phyloP scores from a whole-genome alignment of 1,284 basidiomycete species.

The Irpex sp. region DNA sequence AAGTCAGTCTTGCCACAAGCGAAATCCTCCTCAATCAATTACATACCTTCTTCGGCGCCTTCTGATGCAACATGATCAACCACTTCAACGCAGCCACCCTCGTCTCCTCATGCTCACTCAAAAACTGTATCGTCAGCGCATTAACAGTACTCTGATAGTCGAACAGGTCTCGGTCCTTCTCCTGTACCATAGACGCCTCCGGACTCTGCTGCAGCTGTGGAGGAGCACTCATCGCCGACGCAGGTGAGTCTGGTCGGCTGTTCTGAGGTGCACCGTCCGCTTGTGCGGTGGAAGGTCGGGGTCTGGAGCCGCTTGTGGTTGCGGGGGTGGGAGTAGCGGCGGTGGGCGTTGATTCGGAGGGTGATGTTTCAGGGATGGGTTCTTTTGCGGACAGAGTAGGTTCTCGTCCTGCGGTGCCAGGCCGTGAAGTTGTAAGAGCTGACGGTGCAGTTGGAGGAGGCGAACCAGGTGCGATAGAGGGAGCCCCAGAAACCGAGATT shows the following conservation, averaged over 20 bases:
- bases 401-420: slow-evolving; percentile 32
- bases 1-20: background rate
- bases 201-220: slow-evolving; percentile 29
- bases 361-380: slow-evolving; percentile 30
- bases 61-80: slow-evolving; percentile 98
- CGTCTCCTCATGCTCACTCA: slow-evolving; percentile 96
- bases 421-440: slow-evolving; percentile 38
- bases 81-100: slow-evolving; percentile 94
- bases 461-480: slow-evolving; percentile 38
- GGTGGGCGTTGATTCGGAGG: slow-evolving; percentile 10
- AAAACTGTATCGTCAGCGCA: slow-evolving; percentile 87
- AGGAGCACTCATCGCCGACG: slow-evolving; percentile 26
- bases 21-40: background rate
- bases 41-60: slow-evolving; percentile 86
- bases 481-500: slow-evolving; percentile 22
- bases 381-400: slow-evolving; percentile 5
- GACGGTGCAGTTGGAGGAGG: slow-evolving; percentile 39
- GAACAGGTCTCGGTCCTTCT: slow-evolving; percentile 71
- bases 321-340: slow-evolving; percentile 9
- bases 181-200: slow-evolving; percentile 27
- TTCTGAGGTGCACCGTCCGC: slow-evolving; percentile 15
- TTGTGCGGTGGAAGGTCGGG: slow-evolving; percentile 17
- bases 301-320: slow-evolving; percentile 22
- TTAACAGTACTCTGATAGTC: slow-evolving; percentile 93
- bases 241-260: slow-evolving; percentile 30